A percentile compares a stretch with the other conserved stretches of the same genome.
Conservation (phyloP, 352 stramenopile genomes). For the Phytopythium vexans region DNA sequence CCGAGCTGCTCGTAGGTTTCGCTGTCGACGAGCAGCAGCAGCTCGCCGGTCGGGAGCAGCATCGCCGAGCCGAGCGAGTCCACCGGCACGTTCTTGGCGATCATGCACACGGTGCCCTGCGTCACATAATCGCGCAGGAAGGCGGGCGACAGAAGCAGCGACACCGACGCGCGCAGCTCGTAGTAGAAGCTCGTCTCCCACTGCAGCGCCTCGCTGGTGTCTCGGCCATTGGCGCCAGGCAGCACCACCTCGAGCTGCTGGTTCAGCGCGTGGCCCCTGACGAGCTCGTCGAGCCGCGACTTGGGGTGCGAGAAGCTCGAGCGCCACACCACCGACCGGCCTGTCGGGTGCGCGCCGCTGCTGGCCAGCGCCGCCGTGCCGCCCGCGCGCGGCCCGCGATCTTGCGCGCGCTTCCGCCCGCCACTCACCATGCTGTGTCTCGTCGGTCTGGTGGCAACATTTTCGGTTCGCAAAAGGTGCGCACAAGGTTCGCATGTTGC, state of each 20-base stretch:
- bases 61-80: slow-evolving; percentile 53
- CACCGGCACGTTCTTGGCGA: slow-evolving; percentile 72
- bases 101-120: slow-evolving; percentile 54
- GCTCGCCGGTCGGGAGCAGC: slow-evolving; percentile 60
- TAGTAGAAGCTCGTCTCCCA: slow-evolving; percentile 87
- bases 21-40: slow-evolving; percentile 63
- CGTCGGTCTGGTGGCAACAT: neutral
- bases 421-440: slow-evolving; percentile 60
- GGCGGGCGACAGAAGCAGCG: slow-evolving; percentile 47
- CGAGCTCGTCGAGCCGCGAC: slow-evolving; percentile 46
- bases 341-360: slow-evolving; percentile 18
- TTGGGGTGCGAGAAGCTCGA: slow-evolving; percentile 35
- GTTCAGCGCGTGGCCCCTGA: slow-evolving; percentile 47
- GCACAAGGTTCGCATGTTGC: too few relatives aligned
- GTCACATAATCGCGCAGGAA: slow-evolving; percentile 66
- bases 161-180: slow-evolving; percentile 47
- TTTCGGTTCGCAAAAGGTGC: neutral
- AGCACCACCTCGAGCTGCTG: slow-evolving; percentile 77
- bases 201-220: slow-evolving; percentile 45
- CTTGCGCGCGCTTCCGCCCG: slow-evolving; percentile 39
- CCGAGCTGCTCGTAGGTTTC: slow-evolving; percentile 72
- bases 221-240: slow-evolving; percentile 23
- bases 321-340: slow-evolving; percentile 62
- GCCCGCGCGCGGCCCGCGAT: slow-evolving; percentile 13
- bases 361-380: slow-evolving; percentile 9